Conservation (phyloP, 2,329 filamentous ascomycete species). For the Cytospora schulzeri region DNA sequence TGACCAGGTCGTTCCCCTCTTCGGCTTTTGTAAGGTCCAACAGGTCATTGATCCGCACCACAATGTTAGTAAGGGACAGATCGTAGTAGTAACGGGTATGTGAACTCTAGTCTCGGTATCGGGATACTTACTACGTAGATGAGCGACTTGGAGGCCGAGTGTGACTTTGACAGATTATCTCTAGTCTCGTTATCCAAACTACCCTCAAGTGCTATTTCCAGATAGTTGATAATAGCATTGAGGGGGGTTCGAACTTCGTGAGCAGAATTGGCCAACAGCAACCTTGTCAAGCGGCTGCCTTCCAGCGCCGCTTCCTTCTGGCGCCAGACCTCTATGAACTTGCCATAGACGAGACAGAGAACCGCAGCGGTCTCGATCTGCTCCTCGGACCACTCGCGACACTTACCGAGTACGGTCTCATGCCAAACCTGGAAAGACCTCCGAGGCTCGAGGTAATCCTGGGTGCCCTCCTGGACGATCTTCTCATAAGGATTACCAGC, state of each 20-base stretch:
- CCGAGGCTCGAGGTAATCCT: constrained; percentile 74
- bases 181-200: constrained; percentile 77
- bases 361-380: constrained; percentile 88
- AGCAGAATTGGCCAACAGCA: constrained; percentile 84
- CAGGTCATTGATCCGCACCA: constrained; percentile 71
- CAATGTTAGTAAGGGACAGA: not conserved
- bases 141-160: constrained; percentile 88
- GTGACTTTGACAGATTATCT: constrained; percentile 80
- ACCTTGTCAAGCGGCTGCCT: constrained; percentile 75
- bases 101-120: no score
- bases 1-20: constrained; percentile 76
- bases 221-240: constrained; percentile 92
- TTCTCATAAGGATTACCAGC: constrained; percentile 87
- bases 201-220: constrained; percentile 88
- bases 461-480: constrained; percentile 69
- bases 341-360: constrained; percentile 83
- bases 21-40: constrained; percentile 87
- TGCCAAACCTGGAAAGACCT: constrained; percentile 81
- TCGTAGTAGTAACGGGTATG: no score
- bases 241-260: constrained; percentile 89
- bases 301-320: constrained; percentile 86
- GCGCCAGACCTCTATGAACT: constrained; percentile 90
- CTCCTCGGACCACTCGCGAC: constrained; percentile 85
- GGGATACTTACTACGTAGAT: constrained; percentile 70
- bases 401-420: constrained; percentile 79